Evolutionary conservation across 1,284 basidiomycete species (phyloP).

Genomic region (Heterobasidion parviporum): DNA sequence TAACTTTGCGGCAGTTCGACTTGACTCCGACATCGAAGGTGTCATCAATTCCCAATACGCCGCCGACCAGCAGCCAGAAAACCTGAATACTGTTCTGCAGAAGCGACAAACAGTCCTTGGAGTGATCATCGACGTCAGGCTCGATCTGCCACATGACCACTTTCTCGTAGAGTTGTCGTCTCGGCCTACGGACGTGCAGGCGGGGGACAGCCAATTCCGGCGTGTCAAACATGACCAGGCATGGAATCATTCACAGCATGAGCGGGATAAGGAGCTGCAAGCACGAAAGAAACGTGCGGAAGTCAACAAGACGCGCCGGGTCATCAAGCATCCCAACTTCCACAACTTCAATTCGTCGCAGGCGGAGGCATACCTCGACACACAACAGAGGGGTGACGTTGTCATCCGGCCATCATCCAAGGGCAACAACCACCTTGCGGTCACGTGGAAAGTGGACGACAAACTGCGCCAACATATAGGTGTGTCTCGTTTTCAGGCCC

Average conservation of each 20-base stretch:
- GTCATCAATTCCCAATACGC: constrained; percentile 66
- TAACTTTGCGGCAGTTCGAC: constrained; percentile 52
- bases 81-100: constrained; percentile 43
- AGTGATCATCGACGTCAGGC: constrained; percentile 69
- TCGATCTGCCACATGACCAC: constrained; percentile 53
- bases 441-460: constrained; percentile 99
- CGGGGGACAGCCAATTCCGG: constrained; percentile 60
- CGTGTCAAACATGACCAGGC: constrained; percentile 53
- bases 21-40: constrained; percentile 93
- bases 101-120: constrained; percentile 79
- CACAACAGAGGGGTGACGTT: constrained; percentile 89
- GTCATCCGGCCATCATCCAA: constrained; percentile 96
- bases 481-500: constrained; percentile 20
- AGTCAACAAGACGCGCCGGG: constrained; percentile 69
- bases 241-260: constrained; percentile 63
- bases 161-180: constrained; percentile 78
- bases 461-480: constrained; percentile 96
- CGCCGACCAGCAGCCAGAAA: constrained; percentile 34
- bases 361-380: constrained; percentile 85
- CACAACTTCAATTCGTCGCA: constrained; percentile 91
- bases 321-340: constrained; percentile 99
- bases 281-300: constrained; percentile 82
- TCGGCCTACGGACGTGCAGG: constrained; percentile 59
- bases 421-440: constrained; percentile 88
- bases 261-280: constrained; percentile 69